Evolutionary conservation across 1,139 yeast genomes (phyloP).

Genomic region (Geotrichum phurueaensis): DNA sequence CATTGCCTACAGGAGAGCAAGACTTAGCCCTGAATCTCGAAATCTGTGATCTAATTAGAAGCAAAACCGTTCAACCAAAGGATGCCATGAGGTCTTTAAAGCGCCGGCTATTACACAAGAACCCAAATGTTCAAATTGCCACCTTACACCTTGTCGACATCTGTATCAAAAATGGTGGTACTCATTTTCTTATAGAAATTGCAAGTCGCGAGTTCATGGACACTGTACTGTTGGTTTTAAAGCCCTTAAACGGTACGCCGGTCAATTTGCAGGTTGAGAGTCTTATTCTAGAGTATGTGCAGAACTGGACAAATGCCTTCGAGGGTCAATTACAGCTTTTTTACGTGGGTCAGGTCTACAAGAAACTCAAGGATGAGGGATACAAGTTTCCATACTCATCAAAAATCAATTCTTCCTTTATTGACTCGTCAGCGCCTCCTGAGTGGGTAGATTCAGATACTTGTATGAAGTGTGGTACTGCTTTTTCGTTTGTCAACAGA

Average conservation of each 20-base stretch:
- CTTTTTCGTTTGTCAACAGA: constrained; percentile 76
- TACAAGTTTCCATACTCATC: constrained; percentile 52
- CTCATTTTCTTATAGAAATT: constrained; percentile 72
- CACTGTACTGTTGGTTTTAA: constrained; percentile 38
- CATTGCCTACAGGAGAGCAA: constrained; percentile 86
- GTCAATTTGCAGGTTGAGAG: constrained; percentile 51
- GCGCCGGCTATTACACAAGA: constrained; percentile 58
- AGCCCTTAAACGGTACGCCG: constrained; percentile 33
- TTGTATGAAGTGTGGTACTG: constrained; percentile 86
- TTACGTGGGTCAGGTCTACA: constrained; percentile 61
- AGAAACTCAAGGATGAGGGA: constrained; percentile 53
- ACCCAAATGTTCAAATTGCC: constrained; percentile 72
- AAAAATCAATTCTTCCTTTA: constrained; percentile 47
- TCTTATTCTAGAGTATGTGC: constrained; percentile 57
- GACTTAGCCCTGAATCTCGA: constrained; percentile 78
- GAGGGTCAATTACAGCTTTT: constrained; percentile 60
- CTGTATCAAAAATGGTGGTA: constrained; percentile 90
- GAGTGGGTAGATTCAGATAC: constrained; percentile 96
- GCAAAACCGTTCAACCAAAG: constrained; percentile 74
- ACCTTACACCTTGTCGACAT: constrained; percentile 74
- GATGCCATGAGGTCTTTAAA: constrained; percentile 81
- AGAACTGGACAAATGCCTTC: constrained; percentile 76
- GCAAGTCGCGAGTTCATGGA: constrained; percentile 86
- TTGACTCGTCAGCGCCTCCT: constrained; percentile 91
- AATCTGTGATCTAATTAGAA: constrained; percentile 79